phyloP scores from a whole-genome alignment of 1,139 yeast species.

The Hansenula lynferdii region DNA sequence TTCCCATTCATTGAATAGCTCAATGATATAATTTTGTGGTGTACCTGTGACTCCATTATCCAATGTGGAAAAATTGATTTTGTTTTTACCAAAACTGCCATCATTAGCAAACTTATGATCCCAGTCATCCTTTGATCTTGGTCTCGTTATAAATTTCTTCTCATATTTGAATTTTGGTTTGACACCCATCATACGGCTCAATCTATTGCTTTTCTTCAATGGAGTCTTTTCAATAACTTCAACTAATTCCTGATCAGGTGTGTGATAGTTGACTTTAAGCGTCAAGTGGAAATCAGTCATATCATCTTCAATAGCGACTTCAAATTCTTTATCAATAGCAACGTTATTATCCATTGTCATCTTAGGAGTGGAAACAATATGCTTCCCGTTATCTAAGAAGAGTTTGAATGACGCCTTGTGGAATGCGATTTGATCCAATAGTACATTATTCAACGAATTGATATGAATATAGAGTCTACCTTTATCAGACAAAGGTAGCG shows the following conservation, averaged over 20 bases:
- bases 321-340: conserved; percentile 75
- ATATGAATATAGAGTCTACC: conserved; percentile 75
- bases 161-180: conserved; percentile 32
- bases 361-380: conserved; percentile 73
- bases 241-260: conserved; percentile 47
- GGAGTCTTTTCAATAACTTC: conserved; percentile 54
- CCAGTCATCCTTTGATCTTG: conserved; percentile 50
- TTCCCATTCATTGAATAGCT: conserved; percentile 84
- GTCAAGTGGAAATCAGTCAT: conserved; percentile 57
- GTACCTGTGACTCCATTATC: conserved; percentile 51
- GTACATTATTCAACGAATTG: conserved; percentile 51
- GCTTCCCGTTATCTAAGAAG: conserved; percentile 86
- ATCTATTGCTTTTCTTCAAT: conserved; percentile 22
- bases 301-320: conserved; percentile 39
- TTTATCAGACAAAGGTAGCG: conserved; percentile 40
- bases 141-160: conserved; percentile 51
- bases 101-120: conserved; percentile 62
- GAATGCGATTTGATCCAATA: conserved; percentile 48
- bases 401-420: conserved; percentile 64
- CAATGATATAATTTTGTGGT: conserved; percentile 47
- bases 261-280: conserved; percentile 57
- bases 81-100: conserved; percentile 83
- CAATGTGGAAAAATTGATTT: conserved; percentile 54
- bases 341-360: conserved; percentile 41
- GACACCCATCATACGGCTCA: conserved; percentile 29